Evolutionary conservation across 768 basidiomycete genomes (phyloP).

Genomic region (Lactarius pseudohatsudake): DNA sequence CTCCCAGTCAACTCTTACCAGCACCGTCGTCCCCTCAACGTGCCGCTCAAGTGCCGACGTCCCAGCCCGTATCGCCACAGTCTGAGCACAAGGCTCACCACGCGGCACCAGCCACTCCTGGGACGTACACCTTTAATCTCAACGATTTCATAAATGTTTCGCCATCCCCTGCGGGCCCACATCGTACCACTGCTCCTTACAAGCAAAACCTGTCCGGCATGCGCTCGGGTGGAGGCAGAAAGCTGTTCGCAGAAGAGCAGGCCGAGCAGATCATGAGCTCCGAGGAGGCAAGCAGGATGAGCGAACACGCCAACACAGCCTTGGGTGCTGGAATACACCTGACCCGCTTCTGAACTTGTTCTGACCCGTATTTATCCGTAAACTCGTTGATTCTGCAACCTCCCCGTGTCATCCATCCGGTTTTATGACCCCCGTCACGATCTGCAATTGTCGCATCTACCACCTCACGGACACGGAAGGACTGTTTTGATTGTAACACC

Average conservation of each 20-base stretch:
- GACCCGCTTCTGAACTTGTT: slow-evolving; percentile 23
- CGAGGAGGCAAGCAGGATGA: slow-evolving; percentile 21
- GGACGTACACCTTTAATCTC: slow-evolving; percentile 30
- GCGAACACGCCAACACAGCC: slow-evolving; percentile 24
- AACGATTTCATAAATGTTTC: slow-evolving; percentile 32
- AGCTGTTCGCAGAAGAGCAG: slow-evolving; percentile 30
- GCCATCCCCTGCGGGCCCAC: slow-evolving; percentile 29
- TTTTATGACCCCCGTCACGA: slow-evolving; percentile 27
- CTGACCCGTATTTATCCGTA: slow-evolving; percentile 24
- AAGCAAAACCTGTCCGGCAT: slow-evolving; percentile 28
- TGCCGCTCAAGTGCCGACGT: neutral
- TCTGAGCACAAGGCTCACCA: slow-evolving; percentile 23
- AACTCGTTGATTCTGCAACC: slow-evolving; percentile 21
- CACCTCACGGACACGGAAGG: slow-evolving; percentile 29
- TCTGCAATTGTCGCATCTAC: slow-evolving; percentile 32
- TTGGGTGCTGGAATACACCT: slow-evolving; percentile 30
- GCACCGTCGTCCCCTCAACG: slow-evolving; percentile 25
- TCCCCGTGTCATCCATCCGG: slow-evolving; percentile 22
- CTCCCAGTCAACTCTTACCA: slow-evolving; percentile 19
- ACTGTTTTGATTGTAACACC: slow-evolving; percentile 29
- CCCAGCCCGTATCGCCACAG: slow-evolving; percentile 21
- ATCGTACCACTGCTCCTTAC: slow-evolving; percentile 21
- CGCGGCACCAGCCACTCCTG: slow-evolving; percentile 27
- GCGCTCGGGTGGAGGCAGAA: slow-evolving; percentile 27
- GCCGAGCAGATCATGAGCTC: slow-evolving; percentile 19